Evolutionary conservation across 2,329 filamentous ascomycete genomes (phyloP).

Genomic region (Alternaria triticimaculans): DNA sequence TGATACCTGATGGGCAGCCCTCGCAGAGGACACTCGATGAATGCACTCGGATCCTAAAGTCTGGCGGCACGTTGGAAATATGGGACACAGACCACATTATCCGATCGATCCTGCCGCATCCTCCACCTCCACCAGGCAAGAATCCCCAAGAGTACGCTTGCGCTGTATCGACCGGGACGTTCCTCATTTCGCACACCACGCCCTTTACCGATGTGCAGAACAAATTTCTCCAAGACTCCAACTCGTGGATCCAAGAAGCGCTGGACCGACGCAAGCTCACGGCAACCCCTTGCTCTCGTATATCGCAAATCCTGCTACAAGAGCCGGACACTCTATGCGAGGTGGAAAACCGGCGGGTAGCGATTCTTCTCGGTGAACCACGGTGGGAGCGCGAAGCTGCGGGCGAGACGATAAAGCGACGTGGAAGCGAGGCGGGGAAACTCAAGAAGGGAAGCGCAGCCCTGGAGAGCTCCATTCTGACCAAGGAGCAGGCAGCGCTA

Average conservation of each 20-base stretch:
- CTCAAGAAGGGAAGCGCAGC: slow-evolving; percentile 42
- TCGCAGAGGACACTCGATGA: slow-evolving; percentile 71
- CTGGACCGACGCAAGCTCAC: slow-evolving; percentile 74
- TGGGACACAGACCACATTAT: slow-evolving; percentile 90
- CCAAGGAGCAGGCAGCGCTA: slow-evolving; percentile 73
- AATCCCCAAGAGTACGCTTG: slow-evolving; percentile 68
- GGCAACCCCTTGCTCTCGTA: slow-evolving; percentile 77
- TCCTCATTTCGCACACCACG: slow-evolving; percentile 81
- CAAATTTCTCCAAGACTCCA: slow-evolving; percentile 81
- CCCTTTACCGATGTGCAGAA: slow-evolving; percentile 83
- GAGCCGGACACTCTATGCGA: slow-evolving; percentile 76
- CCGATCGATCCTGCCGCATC: slow-evolving; percentile 81
- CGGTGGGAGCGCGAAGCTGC: slow-evolving; percentile 82
- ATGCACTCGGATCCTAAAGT: slow-evolving; percentile 75
- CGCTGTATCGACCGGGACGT: slow-evolving; percentile 76
- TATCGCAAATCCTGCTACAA: slow-evolving; percentile 79
- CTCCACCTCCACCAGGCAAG: slow-evolving; percentile 64
- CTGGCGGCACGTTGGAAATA: slow-evolving; percentile 81
- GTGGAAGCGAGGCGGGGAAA: slow-evolving; percentile 59
- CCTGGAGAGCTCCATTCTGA: slow-evolving; percentile 61
- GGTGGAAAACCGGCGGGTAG: slow-evolving; percentile 76
- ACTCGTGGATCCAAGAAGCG: slow-evolving; percentile 78
- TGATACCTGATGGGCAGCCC: slow-evolving; percentile 63
- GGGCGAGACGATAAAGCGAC: slow-evolving; percentile 54
- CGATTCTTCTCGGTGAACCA: slow-evolving; percentile 84